Base-by-base conservation (phyloP, 371 early-diverging fungal genomes). In the Mucor irregularis region DNA sequence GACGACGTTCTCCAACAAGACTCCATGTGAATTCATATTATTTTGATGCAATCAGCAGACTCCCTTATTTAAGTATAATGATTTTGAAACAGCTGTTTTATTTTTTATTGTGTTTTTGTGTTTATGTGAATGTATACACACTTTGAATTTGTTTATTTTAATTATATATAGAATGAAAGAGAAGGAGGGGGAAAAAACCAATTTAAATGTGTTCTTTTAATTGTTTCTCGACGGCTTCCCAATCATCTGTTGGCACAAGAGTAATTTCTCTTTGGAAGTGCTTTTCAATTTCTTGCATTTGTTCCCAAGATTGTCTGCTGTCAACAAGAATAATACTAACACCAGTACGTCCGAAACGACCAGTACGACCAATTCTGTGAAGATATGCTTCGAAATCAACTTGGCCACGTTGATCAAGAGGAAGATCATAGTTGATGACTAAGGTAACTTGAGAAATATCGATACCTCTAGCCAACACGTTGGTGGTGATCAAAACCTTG, bases 281-380 rank as follows among this genome's bases (percentile, higher is more conserved):
- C 4, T 74, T 52, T 71, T 92, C 86, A 50, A 96, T 92, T 4
- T 68, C 78, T 58, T 78, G 76, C 88, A 94, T 89, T 57, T 89
- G 84, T 22, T 76, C 66, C 73, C 74, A 81, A 35, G 78, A 77
- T 64, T 66, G 67, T 24, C 76, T 66, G 62, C 91, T 86, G 61
- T 91, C 87, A 2, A 97, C 86, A 81, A 99, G 94, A 74, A 96
- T 97, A 74, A 99, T 90, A 49, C 90, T 88, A 21, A 96, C 92
- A 14, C 99, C 99, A 0, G 84, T 84, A 51, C 99, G 88, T 5
- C 98, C 97, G 64, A 98, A 99, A 55, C 99, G 83, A 26, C 99
- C 99, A 2, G 99, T 97, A 61, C 99, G 84, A 8, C 99, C 99
- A 66, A 99, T 97, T 56, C 99, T 87, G 74, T 99, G 99, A 47